Percentiles rank a stretch among this genome's conserved stretches.
These are phyloP conservation scores for Leonotis leonurus DNA, from an alignment of 257 asterid genomes.

Conservation along the genomic window DNA sequence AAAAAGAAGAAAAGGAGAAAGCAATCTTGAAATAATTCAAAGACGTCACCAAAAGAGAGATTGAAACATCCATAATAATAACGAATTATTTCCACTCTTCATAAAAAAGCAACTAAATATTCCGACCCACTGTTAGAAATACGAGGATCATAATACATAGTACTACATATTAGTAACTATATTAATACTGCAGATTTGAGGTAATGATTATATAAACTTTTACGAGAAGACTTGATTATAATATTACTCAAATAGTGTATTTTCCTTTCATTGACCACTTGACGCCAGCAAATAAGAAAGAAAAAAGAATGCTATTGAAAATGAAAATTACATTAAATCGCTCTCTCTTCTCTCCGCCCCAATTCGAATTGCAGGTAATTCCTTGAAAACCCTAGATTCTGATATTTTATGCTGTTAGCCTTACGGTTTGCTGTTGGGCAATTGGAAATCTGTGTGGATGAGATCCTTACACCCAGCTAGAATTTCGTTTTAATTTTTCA, in stretches of 20 bases:
- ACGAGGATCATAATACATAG: not conserved
- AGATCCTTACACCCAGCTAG: conserved; percentile 22
- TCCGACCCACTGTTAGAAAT: not conserved
- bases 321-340: not conserved
- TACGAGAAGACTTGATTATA: not conserved
- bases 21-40: not conserved
- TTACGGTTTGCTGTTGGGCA: not conserved
- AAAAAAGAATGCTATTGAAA: not conserved
- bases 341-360: conserved; percentile 1
- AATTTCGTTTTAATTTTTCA: not conserved
- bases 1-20: not conserved
- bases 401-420: not conserved
- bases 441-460: conserved; percentile 7
- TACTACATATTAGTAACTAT: too few relatives aligned
- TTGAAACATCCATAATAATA: not conserved
- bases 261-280: not conserved
- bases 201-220: too few relatives aligned
- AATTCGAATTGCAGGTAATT: conserved; percentile 21
- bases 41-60: not conserved
- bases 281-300: not conserved
- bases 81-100: not conserved
- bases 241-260: not conserved
- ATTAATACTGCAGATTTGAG: too few relatives aligned
- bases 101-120: not conserved
- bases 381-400: conserved; percentile 28